Conservation (phyloP, 2,329 filamentous ascomycete genomes). For the Ophiostoma sp. region DNA sequence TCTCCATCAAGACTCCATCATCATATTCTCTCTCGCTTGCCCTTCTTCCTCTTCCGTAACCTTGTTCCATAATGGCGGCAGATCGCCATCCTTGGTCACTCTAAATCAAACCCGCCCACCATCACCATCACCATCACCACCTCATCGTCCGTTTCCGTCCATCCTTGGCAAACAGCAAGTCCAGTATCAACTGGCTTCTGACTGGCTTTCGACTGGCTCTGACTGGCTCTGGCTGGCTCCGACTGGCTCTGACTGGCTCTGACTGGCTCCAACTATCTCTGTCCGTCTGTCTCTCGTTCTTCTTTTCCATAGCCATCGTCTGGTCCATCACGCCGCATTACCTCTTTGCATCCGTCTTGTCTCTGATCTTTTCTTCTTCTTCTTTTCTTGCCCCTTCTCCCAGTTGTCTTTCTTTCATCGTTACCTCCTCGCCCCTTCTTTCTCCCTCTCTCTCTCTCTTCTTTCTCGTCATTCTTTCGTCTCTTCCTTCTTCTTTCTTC, state of each 20-base stretch:
- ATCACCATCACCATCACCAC: not conserved
- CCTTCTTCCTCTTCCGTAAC: constrained; percentile 6
- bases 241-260: not conserved
- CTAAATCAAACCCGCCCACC: not conserved
- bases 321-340: not conserved
- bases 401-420: not conserved
- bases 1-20: not conserved
- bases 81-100: constrained; percentile 1
- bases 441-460: not conserved
- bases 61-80: constrained; percentile 5
- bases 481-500: not conserved
- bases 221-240: not conserved
- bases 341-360: constrained; percentile 1
- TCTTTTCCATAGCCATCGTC: not conserved
- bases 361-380: not conserved
- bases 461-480: constrained; percentile 1
- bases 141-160: not conserved
- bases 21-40: not conserved
- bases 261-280: not conserved
- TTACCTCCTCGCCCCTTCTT: not conserved
- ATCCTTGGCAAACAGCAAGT: constrained; percentile 5
- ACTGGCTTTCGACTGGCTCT: not conserved
- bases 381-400: not conserved
- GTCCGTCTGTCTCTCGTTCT: not conserved
- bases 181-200: not conserved